Evolutionary conservation across 768 basidiomycete species (phyloP), one percentile per base, ranked within the genome.

Genomic region (Nidularia pulvinata): DNA sequence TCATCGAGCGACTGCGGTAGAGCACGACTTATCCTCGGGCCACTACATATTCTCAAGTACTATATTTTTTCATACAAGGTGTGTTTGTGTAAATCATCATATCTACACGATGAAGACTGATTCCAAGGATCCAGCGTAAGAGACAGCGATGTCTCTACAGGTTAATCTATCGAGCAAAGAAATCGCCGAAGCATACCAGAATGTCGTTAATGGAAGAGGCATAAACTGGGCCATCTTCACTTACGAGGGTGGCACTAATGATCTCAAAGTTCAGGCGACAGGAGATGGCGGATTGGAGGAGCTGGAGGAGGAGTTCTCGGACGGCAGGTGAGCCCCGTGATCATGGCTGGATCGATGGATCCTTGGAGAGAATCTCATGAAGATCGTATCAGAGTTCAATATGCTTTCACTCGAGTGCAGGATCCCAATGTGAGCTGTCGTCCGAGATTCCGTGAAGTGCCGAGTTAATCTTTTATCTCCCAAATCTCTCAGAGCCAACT

Each of bases 271-370:
- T 2, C 93, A 95, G 64, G 78, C 81, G 3, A 89, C 86, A 1
- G 95, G 95, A n/a, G 77, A 75, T 52, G 91, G 89, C n/a, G 93
- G 93, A 1, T 78, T 98, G 9, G 90, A 95, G 59, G 93, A 94
- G 61, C 74, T 98, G 2, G 84, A 91, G 64, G 95, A 98, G 61
- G 95, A 96, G 72, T 98, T 98, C 70, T 91, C 88, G 42, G 95
- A 98, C 68, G 95, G 94, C 54, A 80, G 90, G 93, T 92, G 56
- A 44, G 86, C 25, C 4, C 25, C 25, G 25, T 30, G 25, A 30
- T 30, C 25, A 30, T 65, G 9, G 37, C 52, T 49, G 42, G 49
- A 34, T n/a, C 30, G 30, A 49, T 33, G 33, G 25, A n/a, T 42
- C 43, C 30, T 46, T 11, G 10, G 39, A 52, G 25, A 30, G 25